Percentiles rank a stretch among this genome's conserved stretches.
Evolutionary conservation across 225 moss, liverwort and hornwort species (phyloP).

Genomic region (Pseudoscleropodium purum): DNA sequence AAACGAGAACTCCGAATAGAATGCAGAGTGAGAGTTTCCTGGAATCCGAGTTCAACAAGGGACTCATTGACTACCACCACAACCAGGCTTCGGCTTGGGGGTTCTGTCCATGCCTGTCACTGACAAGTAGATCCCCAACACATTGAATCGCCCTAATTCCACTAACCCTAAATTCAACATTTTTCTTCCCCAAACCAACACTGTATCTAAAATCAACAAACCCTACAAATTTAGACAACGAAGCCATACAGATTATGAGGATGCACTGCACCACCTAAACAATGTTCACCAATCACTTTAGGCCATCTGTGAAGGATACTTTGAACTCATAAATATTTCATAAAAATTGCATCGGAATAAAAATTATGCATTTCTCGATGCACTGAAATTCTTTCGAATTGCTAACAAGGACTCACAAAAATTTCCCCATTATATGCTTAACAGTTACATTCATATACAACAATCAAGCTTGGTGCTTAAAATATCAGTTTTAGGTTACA

Average conservation of each 20-base stretch:
- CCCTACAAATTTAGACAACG: too few relatives aligned
- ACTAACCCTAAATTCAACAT: neutral
- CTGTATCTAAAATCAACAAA: neutral
- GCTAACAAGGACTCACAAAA: neutral
- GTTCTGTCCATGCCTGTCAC: neutral
- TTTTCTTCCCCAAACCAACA: neutral
- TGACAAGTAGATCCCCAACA: neutral
- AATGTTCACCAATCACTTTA: neutral
- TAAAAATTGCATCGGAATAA: too few relatives aligned
- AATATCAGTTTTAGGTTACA: too few relatives aligned
- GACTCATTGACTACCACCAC: neutral
- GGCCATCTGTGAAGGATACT: neutral
- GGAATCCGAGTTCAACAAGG: neutral
- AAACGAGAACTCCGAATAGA: neutral
- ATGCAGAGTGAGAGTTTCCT: neutral
- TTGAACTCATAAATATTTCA: neutral
- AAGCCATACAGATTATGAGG: too few relatives aligned
- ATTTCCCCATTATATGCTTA: neutral
- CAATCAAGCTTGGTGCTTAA: neutral
- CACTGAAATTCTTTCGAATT: neutral
- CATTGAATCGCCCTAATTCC: neutral
- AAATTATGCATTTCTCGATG: neutral
- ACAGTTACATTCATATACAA: neutral
- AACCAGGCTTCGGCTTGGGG: neutral
- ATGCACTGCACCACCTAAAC: neutral